A percentile compares a stretch with the other conserved stretches of the same genome.
phyloP scores from a whole-genome alignment of 192 early-diverging fungal genomes.

The Mortierella antarctica region DNA sequence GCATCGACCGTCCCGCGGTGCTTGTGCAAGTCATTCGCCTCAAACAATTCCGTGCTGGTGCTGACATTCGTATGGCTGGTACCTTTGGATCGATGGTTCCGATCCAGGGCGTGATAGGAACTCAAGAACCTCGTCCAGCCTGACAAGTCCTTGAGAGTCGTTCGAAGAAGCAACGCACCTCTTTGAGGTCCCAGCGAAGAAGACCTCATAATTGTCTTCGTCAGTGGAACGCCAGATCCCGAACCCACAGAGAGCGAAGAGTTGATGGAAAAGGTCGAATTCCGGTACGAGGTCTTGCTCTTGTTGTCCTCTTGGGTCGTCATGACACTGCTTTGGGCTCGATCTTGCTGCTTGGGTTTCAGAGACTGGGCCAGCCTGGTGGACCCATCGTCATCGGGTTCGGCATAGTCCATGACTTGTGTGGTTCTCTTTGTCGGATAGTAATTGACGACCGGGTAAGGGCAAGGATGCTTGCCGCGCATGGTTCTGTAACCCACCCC shows the following conservation, averaged over 20 bases:
- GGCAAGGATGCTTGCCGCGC: background rate
- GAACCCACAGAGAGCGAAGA: too few species aligned
- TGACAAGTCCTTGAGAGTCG: too few species aligned
- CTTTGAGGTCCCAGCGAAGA: too few species aligned
- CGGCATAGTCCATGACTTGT: background rate
- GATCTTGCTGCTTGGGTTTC: too few species aligned
- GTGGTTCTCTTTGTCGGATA: background rate
- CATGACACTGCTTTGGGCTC: too few species aligned
- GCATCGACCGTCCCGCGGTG: background rate
- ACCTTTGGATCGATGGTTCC: background rate
- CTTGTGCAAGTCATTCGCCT: background rate
- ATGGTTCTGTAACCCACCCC: background rate
- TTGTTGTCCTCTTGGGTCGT: too few species aligned
- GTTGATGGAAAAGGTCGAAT: too few species aligned
- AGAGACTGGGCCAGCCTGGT: too few species aligned
- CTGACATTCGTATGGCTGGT: background rate
- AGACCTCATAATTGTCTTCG: too few species aligned
- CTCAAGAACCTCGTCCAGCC: conserved; percentile 11
- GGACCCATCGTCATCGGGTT: background rate
- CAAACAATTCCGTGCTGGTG: background rate
- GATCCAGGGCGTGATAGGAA: background rate
- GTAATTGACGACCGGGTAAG: conserved; percentile 12
- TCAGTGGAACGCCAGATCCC: too few species aligned
- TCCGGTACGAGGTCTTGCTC: too few species aligned
- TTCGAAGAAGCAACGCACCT: too few species aligned